phyloP scores from a whole-genome alignment of 495 filamentous ascomycete species.

The Aspergillus incahuasiensis region DNA sequence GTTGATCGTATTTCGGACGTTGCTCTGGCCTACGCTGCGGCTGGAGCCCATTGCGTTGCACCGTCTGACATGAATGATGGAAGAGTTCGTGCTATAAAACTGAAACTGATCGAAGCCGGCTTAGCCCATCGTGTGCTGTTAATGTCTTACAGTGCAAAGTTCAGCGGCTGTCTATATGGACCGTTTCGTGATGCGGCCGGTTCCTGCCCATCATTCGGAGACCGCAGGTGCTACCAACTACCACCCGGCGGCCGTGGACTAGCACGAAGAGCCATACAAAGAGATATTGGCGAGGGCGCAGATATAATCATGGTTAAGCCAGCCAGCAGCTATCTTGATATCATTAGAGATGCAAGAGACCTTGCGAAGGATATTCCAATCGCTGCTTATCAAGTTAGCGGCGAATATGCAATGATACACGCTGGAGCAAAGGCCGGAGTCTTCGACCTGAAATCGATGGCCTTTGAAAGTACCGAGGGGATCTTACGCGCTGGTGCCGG shows the following conservation, averaged over 20 bases:
- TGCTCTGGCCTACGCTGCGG: conserved; percentile 84
- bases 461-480: conserved; percentile 86
- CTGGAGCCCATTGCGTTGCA: conserved; percentile 93
- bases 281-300: conserved; percentile 89
- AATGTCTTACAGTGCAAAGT: conserved; percentile 98
- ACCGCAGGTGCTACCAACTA: conserved; percentile 93
- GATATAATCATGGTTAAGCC: conserved; percentile 99
- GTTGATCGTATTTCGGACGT: conserved; percentile 93
- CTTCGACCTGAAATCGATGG: conserved; percentile 96
- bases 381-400: conserved; percentile 93
- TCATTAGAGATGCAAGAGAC: conserved; percentile 94
- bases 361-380: conserved; percentile 84
- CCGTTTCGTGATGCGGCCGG: conserved; percentile 96
- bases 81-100: conserved; percentile 90
- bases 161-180: conserved; percentile 92
- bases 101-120: conserved; percentile 88
- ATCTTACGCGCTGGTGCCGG: conserved; percentile 89
- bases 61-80: conserved; percentile 99
- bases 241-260: conserved; percentile 90
- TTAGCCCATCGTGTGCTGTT: conserved; percentile 83
- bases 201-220: conserved; percentile 87
- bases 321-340: conserved; percentile 87
- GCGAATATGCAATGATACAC: conserved; percentile 98
- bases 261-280: conserved; percentile 81
- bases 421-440: conserved; percentile 93